Evolutionary conservation across 2,329 filamentous ascomycete genomes (phyloP), one percentile per base, ranked within the genome.

Genomic region (Didymella lethalis): DNA sequence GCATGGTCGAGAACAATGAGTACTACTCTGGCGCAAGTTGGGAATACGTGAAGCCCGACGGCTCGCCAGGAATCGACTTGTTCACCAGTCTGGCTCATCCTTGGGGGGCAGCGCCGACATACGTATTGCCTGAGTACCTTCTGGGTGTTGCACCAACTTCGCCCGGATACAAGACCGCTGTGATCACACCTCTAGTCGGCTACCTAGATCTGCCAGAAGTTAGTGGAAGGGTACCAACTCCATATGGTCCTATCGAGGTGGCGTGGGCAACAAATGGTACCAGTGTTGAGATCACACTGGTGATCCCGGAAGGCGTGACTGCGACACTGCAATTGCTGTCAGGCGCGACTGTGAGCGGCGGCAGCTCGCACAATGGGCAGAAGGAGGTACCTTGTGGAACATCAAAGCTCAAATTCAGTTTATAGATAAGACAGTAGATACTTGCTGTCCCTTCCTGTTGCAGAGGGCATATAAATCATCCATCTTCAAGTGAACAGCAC

Each of bases 101-200:
- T 0, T 83, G 80, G 81, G 77, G 79, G 31, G 79, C 75, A 0
- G 80, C 79, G 6, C 77, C 80, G 2, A 82, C 80, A 7, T 83
- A 82, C 45, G 64, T 82, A 2, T 53, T 83, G 18, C 54, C 59
- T 1, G 65, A 66, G 36, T 66, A 69, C 38, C 38, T 67, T n/a
- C 46, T 61, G 1, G 65, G 66, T n/a, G 54, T 69, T 2, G 26
- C 40, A 14, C 41, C 64, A 2, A 59, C 29, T 4, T 46, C 51
- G 23, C 40, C 65, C 14, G 62, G 64, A 1, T 69, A 66, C 48
- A 12, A 44, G 18, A 62, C 36, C 18, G 34, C 34, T 23, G 40
- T 20, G 0, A 51, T 54, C 16, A 59, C 46, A 8, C 57, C 41
- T 14, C 11, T 51, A 38, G 25, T 54, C 36, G 46, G 34, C 4